Base-by-base conservation (phyloP, 805 yeast species). In the Yarrowia yakushimensis region DNA sequence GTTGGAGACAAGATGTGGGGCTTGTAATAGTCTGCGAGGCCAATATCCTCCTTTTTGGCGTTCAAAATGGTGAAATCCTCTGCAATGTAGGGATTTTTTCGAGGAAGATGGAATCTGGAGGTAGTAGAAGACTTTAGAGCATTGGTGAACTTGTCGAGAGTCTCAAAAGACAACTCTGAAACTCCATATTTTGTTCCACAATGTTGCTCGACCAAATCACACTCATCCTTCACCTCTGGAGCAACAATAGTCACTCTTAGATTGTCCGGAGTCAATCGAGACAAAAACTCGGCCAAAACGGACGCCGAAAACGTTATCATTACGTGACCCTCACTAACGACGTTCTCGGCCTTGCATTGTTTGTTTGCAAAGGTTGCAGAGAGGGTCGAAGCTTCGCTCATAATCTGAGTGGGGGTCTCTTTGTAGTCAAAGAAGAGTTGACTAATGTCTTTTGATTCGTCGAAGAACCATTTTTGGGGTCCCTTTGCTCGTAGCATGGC, bases 391-490 rank as follows among this genome's bases (percentile, higher is more conserved):
- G 86, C 94, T 1, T 97, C 87, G 7, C 81, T 74, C 8, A 90
- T 78, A 4, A 94, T 87, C 55, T 84, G 81, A 31, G 81, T 71
- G 73, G 62, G 54, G 4, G 90, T 91, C 73, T 91, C 97, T 68
- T 79, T 83, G 71, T 89, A 94, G 72, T 85, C 85, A 75, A 93
- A 93, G 65, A 82, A 81, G 65, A 88, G 81, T 59, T 79, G 80
- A 18, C 89, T 78, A 69, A 88, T 83, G 57, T 84, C 86, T 65
- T 80, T 79, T 55, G 90, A 72, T 73, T 93, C 99, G 12, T 84
- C 78, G 75, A 82, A 88, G 18, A 90, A 78, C 92, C 96, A 89
- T 67, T 84, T 76, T 68, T 88, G 85, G 0, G 96, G 93, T 6
- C 82, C 82, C 10, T 79, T 77, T 3, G 72, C 65, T 55, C 73